These are phyloP conservation scores for Polymyxa betae DNA, from an alignment of 208 protist species.

Conservation along the genomic window DNA sequence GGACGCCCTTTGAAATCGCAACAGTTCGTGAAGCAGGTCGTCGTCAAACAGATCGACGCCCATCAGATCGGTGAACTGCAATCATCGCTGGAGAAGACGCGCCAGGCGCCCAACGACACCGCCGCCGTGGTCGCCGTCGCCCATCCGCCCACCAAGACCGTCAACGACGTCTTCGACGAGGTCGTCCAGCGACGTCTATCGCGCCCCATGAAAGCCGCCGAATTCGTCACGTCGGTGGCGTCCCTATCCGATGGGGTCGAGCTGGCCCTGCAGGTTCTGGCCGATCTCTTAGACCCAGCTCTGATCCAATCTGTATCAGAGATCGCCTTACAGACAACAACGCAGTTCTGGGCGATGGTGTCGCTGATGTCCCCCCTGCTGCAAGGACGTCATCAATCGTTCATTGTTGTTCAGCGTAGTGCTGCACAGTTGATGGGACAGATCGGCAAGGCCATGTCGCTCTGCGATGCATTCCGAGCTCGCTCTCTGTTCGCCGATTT, in stretches of 20 bases:
- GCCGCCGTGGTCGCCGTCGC: no score
- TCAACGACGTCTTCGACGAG: neutral
- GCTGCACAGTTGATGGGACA: neutral
- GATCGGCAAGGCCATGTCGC: neutral
- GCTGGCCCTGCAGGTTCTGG: neutral
- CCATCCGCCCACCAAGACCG: neutral
- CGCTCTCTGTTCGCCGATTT: neutral
- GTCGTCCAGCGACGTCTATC: neutral
- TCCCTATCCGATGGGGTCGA: neutral
- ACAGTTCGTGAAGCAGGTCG: constrained; percentile 35
- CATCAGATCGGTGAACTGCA: neutral
- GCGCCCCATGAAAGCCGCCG: neutral
- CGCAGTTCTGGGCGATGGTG: neutral
- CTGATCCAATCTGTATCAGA: neutral
- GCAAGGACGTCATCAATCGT: neutral
- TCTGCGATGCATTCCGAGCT: neutral
- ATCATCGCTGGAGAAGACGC: neutral
- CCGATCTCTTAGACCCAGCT: neutral
- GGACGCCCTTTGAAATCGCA: neutral
- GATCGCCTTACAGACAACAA: neutral
- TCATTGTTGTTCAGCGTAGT: neutral
- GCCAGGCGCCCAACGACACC: neutral
- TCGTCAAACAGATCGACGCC: constrained; percentile 21
- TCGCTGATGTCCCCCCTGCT: neutral
- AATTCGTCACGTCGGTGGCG: neutral